These are phyloP conservation scores for Colletotrichum endophyticum DNA, from an alignment of 2,329 filamentous ascomycete species.

Conservation along the genomic window DNA sequence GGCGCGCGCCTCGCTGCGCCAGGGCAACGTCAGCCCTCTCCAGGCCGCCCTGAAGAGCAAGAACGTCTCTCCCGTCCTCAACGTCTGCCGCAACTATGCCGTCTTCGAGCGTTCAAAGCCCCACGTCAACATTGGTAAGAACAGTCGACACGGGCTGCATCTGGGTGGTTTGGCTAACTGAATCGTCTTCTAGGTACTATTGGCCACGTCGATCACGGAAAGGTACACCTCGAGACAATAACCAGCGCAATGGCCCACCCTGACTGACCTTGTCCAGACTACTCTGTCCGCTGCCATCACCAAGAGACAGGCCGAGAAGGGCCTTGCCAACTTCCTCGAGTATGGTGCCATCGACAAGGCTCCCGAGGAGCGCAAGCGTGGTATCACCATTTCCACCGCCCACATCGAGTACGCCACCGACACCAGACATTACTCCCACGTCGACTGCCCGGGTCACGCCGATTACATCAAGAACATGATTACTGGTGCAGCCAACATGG, in stretches of 20 bases:
- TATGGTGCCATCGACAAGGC: constrained; percentile 99
- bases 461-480: constrained; percentile 99
- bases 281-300: constrained; percentile 98
- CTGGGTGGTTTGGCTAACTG: constrained; percentile 19
- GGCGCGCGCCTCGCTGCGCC: constrained; percentile 75
- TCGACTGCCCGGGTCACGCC: constrained; percentile 99
- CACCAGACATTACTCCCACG: constrained; percentile 95
- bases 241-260: neutral
- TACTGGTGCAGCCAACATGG: constrained; percentile 99
- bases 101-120: constrained; percentile 90
- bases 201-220: constrained; percentile 99
- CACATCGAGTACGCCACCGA: constrained; percentile 99
- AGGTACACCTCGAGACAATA: constrained; percentile 61
- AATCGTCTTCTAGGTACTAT: constrained; percentile 74
- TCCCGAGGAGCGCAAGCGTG: constrained; percentile 98
- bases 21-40: constrained; percentile 76
- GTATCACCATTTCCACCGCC: constrained; percentile 98
- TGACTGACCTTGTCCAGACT: constrained; percentile 64
- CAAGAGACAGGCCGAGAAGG: constrained; percentile 96
- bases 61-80: constrained; percentile 68
- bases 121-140: constrained; percentile 93
- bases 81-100: constrained; percentile 69
- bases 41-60: constrained; percentile 70
- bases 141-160: neutral
- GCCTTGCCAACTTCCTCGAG: constrained; percentile 91